Conservation (phyloP, 495 filamentous ascomycete species). For the Talaromyces wortmannii region DNA sequence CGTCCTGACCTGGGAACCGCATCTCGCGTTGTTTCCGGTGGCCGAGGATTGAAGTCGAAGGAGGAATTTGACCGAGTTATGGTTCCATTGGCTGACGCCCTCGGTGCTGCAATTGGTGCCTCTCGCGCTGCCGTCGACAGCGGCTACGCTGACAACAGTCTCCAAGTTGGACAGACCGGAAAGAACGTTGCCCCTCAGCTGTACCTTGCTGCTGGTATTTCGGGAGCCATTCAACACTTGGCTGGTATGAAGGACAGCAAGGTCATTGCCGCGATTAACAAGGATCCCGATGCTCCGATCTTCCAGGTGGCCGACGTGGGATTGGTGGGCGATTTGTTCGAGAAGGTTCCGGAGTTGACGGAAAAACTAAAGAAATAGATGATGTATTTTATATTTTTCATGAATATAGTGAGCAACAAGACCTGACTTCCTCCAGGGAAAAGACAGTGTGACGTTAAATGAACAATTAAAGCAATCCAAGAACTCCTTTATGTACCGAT, state of each 20-base stretch:
- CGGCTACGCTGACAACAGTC: conserved; percentile 97
- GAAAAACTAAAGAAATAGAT: conserved; percentile 76
- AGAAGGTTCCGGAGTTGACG: conserved; percentile 91
- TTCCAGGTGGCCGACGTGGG: conserved; percentile 98
- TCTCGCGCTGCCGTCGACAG: conserved; percentile 94
- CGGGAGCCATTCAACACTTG: conserved; percentile 94
- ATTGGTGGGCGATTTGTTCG: conserved; percentile 89
- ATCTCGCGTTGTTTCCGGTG: conserved; percentile 83
- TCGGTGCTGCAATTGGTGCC: conserved; percentile 91
- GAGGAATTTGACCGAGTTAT: conserved; percentile 93
- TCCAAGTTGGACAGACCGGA: conserved; percentile 96
- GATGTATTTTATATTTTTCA: not conserved
- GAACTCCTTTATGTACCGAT: too few species aligned
- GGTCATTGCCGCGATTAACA: conserved; percentile 98
- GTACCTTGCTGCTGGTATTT: conserved; percentile 93
- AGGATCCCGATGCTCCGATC: conserved; percentile 93
- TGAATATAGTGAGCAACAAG: not conserved
- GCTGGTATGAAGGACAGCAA: conserved; percentile 99
- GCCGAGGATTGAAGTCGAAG: conserved; percentile 92
- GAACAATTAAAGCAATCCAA: too few species aligned
- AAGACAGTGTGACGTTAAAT: too few species aligned
- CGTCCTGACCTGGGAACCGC: conserved; percentile 93
- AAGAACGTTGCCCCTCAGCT: conserved; percentile 97
- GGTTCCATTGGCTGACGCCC: conserved; percentile 79
- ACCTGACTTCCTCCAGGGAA: too few species aligned